These are phyloP conservation scores for Clonostachys solani DNA, from an alignment of 2,329 filamentous ascomycete genomes.

Conservation along the genomic window DNA sequence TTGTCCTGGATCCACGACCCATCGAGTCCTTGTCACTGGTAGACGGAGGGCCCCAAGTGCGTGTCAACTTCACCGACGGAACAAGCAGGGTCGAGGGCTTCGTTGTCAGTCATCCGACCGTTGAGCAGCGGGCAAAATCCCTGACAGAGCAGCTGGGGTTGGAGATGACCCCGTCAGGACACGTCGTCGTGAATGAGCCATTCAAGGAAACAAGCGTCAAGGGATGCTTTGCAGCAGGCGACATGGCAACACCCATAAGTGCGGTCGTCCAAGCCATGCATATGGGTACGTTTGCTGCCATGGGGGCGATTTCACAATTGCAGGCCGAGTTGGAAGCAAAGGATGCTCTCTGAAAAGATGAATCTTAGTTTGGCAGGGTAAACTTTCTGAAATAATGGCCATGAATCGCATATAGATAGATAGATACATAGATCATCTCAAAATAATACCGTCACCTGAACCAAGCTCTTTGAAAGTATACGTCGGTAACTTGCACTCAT, in stretches of 20 bases:
- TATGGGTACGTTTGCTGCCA: constrained; percentile 18
- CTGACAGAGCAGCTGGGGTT: constrained; percentile 39
- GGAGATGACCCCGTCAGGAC: constrained; percentile 31
- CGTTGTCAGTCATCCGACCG: constrained; percentile 27
- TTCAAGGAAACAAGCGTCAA: constrained; percentile 43
- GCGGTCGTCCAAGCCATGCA: constrained; percentile 17
- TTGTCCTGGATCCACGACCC: constrained; percentile 27
- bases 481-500: constrained; percentile 18
- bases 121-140: constrained; percentile 27
- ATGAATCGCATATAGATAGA: not conserved
- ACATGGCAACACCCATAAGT: constrained; percentile 30
- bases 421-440: not conserved
- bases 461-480: constrained; percentile 46
- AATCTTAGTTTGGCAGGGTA: not conserved
- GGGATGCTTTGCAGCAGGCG: constrained; percentile 50
- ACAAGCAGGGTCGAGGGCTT: constrained; percentile 28
- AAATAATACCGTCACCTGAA: constrained; percentile 48
- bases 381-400: not conserved
- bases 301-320: constrained; percentile 17
- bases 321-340: constrained; percentile 16
- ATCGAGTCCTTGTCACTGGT: constrained; percentile 21
- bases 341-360: constrained; percentile 13
- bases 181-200: constrained; percentile 34
- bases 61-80: constrained; percentile 33
- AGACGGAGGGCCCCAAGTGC: constrained; percentile 15